Evolutionary conservation across 805 yeast species (phyloP).

Genomic region (Candida cerambycidarum): DNA sequence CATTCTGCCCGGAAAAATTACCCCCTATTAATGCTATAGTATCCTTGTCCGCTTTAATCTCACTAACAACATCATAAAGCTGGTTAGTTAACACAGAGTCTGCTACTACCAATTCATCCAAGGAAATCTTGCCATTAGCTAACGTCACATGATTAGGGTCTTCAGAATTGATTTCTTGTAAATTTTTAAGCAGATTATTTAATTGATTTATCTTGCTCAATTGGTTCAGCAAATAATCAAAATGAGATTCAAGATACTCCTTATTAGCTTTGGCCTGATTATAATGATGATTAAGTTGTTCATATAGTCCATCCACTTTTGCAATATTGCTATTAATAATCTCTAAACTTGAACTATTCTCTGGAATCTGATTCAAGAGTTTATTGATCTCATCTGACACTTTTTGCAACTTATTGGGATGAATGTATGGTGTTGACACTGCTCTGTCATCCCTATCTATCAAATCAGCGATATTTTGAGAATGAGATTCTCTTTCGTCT

Average conservation of each 20-base stretch:
- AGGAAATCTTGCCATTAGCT: conserved; percentile 14
- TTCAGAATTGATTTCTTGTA: conserved; percentile 25
- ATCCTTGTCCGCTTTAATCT: conserved; percentile 71
- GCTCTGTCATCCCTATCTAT: conserved; percentile 20
- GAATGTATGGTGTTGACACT: not conserved
- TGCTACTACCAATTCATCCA: conserved; percentile 39
- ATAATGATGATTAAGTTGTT: conserved; percentile 35
- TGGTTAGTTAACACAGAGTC: conserved; percentile 52
- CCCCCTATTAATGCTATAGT: conserved; percentile 57
- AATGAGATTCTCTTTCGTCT: not conserved
- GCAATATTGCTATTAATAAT: conserved; percentile 15
- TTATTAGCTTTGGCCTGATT: conserved; percentile 38
- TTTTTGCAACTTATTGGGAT: not conserved
- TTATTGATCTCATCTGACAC: conserved; percentile 6
- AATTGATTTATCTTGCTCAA: conserved; percentile 21
- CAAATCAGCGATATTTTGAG: conserved; percentile 11
- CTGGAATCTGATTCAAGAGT: conserved; percentile 17
- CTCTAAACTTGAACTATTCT: conserved; percentile 19
- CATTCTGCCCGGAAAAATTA: conserved; percentile 37
- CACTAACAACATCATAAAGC: conserved; percentile 60
- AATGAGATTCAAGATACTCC: conserved; percentile 29
- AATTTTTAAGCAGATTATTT: conserved; percentile 24
- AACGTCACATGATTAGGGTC: conserved; percentile 20
- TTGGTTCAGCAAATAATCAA: conserved; percentile 27
- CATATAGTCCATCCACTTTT: conserved; percentile 28